Percentiles rank a stretch among this genome's conserved stretches.
Evolutionary conservation across 2,329 filamentous ascomycete species (phyloP).

Genomic region (Fusarium haematococcum): DNA sequence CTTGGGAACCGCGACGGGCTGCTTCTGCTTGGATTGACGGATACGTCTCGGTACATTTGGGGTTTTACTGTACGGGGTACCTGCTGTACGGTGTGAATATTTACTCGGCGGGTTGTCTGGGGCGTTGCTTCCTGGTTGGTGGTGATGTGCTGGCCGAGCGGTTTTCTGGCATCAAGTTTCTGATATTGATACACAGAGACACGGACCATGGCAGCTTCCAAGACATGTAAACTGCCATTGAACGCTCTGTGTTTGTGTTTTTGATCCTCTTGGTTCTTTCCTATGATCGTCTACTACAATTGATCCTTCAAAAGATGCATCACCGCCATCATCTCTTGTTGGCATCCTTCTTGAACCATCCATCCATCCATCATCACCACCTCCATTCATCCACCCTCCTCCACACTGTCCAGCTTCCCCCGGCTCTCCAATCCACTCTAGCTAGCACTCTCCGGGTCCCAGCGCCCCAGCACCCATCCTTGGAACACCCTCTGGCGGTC

Average conservation of each 20-base stretch:
- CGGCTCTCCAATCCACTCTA: constrained; percentile 28
- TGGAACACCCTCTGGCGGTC: constrained; percentile 25
- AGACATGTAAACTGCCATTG: not conserved
- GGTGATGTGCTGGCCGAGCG: constrained; percentile 24
- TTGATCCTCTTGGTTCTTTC: not conserved
- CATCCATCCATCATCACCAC: constrained; percentile 36
- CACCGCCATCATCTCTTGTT: constrained; percentile 25
- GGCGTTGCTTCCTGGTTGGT: not conserved
- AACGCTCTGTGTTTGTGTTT: not conserved
- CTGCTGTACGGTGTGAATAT: constrained; percentile 19
- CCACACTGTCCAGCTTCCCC: constrained; percentile 27
- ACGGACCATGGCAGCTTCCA: not conserved
- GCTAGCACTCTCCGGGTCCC: constrained; percentile 22
- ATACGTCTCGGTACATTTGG: not conserved
- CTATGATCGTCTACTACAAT: constrained; percentile 6
- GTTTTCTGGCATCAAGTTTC: not conserved
- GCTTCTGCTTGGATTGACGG: not conserved
- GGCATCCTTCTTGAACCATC: constrained; percentile 6
- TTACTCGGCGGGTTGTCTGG: not conserved
- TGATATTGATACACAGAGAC: not conserved
- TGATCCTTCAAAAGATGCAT: constrained; percentile 15
- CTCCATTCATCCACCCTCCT: constrained; percentile 38
- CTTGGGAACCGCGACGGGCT: constrained; percentile 16
- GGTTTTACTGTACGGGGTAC: constrained; percentile 33
- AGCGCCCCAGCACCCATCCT: constrained; percentile 19